Base-by-base conservation (phyloP, 192 early-diverging fungal species). In the Coemansia aciculifera region DNA sequence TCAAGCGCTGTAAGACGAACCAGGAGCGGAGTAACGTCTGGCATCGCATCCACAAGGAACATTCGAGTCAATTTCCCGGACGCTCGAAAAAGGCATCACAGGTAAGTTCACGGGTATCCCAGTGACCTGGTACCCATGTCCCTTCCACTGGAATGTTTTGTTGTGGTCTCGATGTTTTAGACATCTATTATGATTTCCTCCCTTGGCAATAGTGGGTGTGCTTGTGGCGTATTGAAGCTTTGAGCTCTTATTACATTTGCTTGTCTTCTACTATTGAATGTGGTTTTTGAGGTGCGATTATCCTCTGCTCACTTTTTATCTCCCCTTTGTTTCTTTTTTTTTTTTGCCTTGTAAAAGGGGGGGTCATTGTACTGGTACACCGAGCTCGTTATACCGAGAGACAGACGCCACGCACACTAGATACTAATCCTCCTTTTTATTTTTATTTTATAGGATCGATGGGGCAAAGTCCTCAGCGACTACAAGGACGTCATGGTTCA, bases 21-120 rank as follows among this genome's bases (percentile, higher is more conserved):
- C 81, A 83, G 81, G 81, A 83, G 73, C 76, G 81, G 0, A 83
- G 81, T 73, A 83, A 73, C 27, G 76, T 83, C 7, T 83, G 81
- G 81, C 75, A 78, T 19, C 76, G 73, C 24, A 78, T 83, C 32
- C 81, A 83, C 54, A 78, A 83, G 51, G 81, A 83, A 59, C 81
- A 83, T 27, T 83, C 81, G 36, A 67, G 69, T 46, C 76, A 75
- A 70, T 83, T 83, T 48, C 81, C 81, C 0, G 81, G 81, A 0
- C 63, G 81, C 27, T 83, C 81, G 13, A 83, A 83, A 29, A 83
- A 83, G 64, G 81, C 81, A 3, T 82, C 79, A 6, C 79, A 82
- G 79, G 79, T 81, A 76, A 67, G 74, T 27, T 38, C 10, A 44
- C 3, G 3, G 38, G 4, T 29, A 21, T 21, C 57, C 56, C 32